Evolutionary conservation across 73 alveolate species (phyloP).

Genomic region (Effrenium voratum): DNA sequence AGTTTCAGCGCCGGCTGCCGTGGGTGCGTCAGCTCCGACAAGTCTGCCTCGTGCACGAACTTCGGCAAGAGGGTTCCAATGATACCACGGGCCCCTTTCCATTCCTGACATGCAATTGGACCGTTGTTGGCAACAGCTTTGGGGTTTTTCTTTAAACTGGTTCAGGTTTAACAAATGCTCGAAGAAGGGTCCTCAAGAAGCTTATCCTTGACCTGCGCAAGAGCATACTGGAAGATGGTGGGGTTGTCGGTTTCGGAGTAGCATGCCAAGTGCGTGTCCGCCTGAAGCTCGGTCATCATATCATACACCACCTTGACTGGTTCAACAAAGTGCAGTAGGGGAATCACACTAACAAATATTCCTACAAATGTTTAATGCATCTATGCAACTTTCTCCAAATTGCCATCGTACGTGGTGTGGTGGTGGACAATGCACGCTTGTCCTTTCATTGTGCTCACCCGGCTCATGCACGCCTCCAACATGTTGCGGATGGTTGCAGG

Average conservation of each 20-base stretch:
- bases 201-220: slow-evolving; percentile 20
- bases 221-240: not conserved
- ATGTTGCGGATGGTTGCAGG: not conserved
- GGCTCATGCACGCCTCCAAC: not conserved
- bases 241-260: not conserved
- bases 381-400: not conserved
- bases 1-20: too few relatives aligned
- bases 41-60: too few relatives aligned
- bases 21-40: too few relatives aligned
- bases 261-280: not conserved
- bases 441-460: not conserved
- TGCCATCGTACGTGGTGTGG: not conserved
- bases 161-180: too few relatives aligned
- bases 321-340: not conserved
- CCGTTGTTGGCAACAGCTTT: too few relatives aligned
- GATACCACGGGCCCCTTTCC: too few relatives aligned
- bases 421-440: slow-evolving; percentile 6
- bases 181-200: slow-evolving; percentile 19
- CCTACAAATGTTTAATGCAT: not conserved
- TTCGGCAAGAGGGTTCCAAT: too few relatives aligned
- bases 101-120: too few relatives aligned
- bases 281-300: not conserved
- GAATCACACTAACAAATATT: not conserved
- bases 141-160: too few relatives aligned
- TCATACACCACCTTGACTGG: not conserved